These are phyloP conservation scores for Dactylella cylindrospora DNA, from an alignment of 2,329 filamentous ascomycete species.

Conservation along the genomic window DNA sequence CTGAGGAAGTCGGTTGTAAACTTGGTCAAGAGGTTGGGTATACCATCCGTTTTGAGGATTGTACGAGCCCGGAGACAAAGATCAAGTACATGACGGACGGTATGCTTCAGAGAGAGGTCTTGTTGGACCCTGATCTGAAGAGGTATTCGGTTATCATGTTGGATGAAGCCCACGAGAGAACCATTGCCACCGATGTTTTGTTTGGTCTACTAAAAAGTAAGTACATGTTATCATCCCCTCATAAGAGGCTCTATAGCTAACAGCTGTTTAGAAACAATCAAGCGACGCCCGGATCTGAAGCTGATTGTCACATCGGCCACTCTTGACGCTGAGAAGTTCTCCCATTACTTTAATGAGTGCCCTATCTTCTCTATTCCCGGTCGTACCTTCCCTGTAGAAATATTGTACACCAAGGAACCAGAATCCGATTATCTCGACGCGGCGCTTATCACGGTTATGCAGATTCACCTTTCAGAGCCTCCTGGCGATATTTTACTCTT, in stretches of 20 bases:
- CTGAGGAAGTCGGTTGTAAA: conserved; percentile 89
- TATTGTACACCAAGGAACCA: conserved; percentile 91
- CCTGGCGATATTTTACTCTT: conserved; percentile 94
- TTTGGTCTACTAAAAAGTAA: conserved; percentile 78
- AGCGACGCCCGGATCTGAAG: conserved; percentile 81
- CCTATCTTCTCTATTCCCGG: conserved; percentile 97
- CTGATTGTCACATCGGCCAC: conserved; percentile 96
- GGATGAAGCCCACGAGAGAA: conserved; percentile 96
- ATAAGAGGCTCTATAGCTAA: conserved; percentile 12
- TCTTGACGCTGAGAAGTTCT: conserved; percentile 95
- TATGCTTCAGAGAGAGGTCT: conserved; percentile 93
- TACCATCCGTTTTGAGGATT: conserved; percentile 95
- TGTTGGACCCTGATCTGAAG: conserved; percentile 84
- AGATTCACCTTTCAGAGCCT: conserved; percentile 92
- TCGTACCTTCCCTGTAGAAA: conserved; percentile 90
- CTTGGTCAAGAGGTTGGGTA: conserved; percentile 94
- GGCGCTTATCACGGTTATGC: conserved; percentile 94
- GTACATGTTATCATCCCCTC: not conserved
- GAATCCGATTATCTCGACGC: conserved; percentile 95
- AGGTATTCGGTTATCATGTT: conserved; percentile 97
- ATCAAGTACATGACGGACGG: conserved; percentile 99
- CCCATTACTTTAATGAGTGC: conserved; percentile 89
- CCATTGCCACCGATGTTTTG: conserved; percentile 90
- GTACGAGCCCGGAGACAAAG: conserved; percentile 79
- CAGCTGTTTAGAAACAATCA: conserved; percentile 67